Percentiles rank a stretch among this genome's conserved stretches.
These are phyloP conservation scores for Rubroshorea leprosula DNA, from an alignment of 345 rosid species.

Conservation along the genomic window DNA sequence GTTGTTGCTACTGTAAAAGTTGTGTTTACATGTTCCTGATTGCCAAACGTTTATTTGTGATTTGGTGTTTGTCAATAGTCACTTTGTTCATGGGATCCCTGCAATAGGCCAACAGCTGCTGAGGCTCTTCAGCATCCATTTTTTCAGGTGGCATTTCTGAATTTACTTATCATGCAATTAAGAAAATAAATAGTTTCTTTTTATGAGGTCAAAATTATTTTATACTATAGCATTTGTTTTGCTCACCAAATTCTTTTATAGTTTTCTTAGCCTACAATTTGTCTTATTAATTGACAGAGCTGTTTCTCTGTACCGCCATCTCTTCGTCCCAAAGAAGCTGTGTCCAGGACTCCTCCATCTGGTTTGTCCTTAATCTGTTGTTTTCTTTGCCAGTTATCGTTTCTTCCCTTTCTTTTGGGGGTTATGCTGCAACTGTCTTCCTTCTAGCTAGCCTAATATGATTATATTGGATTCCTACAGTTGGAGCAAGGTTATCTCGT, in stretches of 20 bases:
- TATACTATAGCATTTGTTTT: background rate
- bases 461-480: slow-evolving; percentile 24
- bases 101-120: slow-evolving; percentile 71
- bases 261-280: too few relatives aligned
- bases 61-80: slow-evolving; percentile 25
- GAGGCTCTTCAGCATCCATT: slow-evolving; percentile 94
- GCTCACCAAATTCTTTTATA: background rate
- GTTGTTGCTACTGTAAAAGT: background rate
- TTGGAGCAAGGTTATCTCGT: slow-evolving; percentile 39
- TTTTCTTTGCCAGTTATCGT: background rate
- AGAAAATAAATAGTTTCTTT: background rate
- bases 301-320: slow-evolving; percentile 89
- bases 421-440: background rate
- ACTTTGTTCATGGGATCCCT: slow-evolving; percentile 96
- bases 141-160: slow-evolving; percentile 55
- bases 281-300: slow-evolving; percentile 68
- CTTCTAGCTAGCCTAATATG: too few relatives aligned
- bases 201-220: background rate
- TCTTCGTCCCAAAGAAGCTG: slow-evolving; percentile 51
- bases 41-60: background rate
- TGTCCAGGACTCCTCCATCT: slow-evolving; percentile 62
- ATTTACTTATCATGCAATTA: background rate
- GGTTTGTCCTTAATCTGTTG: slow-evolving; percentile 25
- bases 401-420: background rate
- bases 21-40: background rate